phyloP scores from a whole-genome alignment of 1,284 basidiomycete genomes.

The Austroboletus niveus region DNA sequence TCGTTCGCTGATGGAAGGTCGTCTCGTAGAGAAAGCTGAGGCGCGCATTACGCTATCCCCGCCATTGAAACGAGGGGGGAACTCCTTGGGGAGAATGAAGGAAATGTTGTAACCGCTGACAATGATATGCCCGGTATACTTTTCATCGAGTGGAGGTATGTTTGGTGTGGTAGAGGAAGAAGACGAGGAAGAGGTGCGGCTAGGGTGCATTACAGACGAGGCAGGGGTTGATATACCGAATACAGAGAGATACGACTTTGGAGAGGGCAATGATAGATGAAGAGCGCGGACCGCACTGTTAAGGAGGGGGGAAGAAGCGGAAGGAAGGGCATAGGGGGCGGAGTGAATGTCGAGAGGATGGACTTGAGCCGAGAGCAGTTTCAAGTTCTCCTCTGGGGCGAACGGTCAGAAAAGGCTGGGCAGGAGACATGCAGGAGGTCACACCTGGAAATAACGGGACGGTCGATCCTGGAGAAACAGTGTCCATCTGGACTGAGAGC shows the following conservation, averaged over 20 bases:
- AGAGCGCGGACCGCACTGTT: slow-evolving; percentile 67
- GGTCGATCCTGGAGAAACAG: slow-evolving; percentile 58
- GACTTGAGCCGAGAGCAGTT: slow-evolving; percentile 65
- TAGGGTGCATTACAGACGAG: slow-evolving; percentile 38
- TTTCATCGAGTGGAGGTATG: slow-evolving; percentile 50
- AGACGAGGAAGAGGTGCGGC: slow-evolving; percentile 32
- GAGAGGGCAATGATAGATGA: slow-evolving; percentile 58
- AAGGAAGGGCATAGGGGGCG: slow-evolving; percentile 71
- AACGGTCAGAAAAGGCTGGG: slow-evolving; percentile 2
- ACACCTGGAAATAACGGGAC: slow-evolving; percentile 71
- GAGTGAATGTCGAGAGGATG: slow-evolving; percentile 72
- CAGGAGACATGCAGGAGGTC: neutral
- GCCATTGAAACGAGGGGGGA: slow-evolving; percentile 48
- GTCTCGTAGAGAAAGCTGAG: slow-evolving; percentile 40
- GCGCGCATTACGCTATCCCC: slow-evolving; percentile 34
- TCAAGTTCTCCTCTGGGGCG: slow-evolving; percentile 68
- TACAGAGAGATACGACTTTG: slow-evolving; percentile 56
- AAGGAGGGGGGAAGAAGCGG: slow-evolving; percentile 58
- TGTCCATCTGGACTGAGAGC: slow-evolving; percentile 68
- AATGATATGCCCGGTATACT: slow-evolving; percentile 70
- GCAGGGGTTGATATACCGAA: slow-evolving; percentile 43
- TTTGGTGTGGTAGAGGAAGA: slow-evolving; percentile 27
- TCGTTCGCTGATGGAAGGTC: slow-evolving; percentile 55
- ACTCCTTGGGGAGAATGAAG: slow-evolving; percentile 70
- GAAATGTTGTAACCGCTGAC: slow-evolving; percentile 75